Base-by-base conservation (phyloP, 352 stramenopile genomes). In the Aphanomyces cochlioides region DNA sequence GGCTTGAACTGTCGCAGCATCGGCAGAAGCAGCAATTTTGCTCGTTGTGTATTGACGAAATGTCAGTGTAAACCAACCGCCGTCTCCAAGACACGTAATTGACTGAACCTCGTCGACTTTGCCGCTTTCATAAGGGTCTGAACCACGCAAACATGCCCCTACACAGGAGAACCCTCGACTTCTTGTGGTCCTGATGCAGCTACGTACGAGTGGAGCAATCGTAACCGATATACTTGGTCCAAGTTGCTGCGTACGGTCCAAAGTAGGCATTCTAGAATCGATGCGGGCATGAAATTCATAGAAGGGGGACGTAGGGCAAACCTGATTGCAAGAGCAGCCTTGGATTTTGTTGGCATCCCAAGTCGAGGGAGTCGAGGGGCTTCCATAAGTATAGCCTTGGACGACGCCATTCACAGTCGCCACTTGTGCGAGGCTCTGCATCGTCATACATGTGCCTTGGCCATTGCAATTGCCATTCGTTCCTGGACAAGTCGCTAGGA, bases 281-380 rank as follows among this genome's bases (percentile, higher is more conserved):
- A 54, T 54, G 47, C 47, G 28, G 28, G 28, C 28, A 28, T 28
- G 28, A 28, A 28, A 28, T 28, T 28, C 28, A 28, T 2, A 28
- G 28, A 28, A 28, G 28, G 28, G 28, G 28, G 28, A 28, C 28
- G 28, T 28, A 28, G 28, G 28, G 28, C 57, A 2, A 17, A 59
- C 47, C 21, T 57, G 7, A 8, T 72, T 63, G 65, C 84, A 92
- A 56, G 87, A 75, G 69, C 92, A 98, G 47, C 87, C 88, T 65
- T 96, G 90, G 58, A 90, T 89, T 56, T 93, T 87, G 63, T 87
- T 79, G 59, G 77, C 80, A 70, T 98, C 92, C 92, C 92, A 98
- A 12, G 83, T 89, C 1, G 77, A 56, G 0, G 72, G 78, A 69
- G 90, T 90, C 54, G 84, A 63, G n/a, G 79, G 89, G 17, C 75